Base-by-base conservation (phyloP, 768 basidiomycete genomes). In the Obba rivulosa region DNA sequence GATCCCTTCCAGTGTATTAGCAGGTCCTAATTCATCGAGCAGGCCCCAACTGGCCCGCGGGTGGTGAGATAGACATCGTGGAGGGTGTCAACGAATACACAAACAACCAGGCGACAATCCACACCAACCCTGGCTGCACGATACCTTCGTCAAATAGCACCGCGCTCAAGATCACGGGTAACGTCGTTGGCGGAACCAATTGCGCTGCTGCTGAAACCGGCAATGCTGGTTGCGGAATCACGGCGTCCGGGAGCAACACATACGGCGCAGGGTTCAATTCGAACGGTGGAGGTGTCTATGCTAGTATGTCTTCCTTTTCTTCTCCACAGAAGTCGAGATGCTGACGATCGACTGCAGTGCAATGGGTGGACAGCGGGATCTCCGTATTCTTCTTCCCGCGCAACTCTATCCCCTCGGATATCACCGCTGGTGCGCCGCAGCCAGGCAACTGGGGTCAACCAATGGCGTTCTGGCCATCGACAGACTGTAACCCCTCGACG, bases 51-150 rank as follows among this genome's bases (percentile, higher is more conserved):
- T 85, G 83, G 83, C 83, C 83, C 13, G 71, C 70, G 1, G 69
- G 66, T 2, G 87, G 87, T 49, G 87, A 92, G 69, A 91, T 91
- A 35, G 88, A 91, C 64, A 90, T 91, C 53, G 63, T 92, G 16
- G 90, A 92, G 66, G 90, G 88, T 25, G 85, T 92, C n/a, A 78
- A 86, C 56, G 77, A 88, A 57, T 84, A 87, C 62, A 84, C 83
- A 28, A 75, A 79, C 56, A 86, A 90, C 63, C 88, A 92, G 65
- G 85, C 84, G 16, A 91, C 88, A 20, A 78, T 92, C 45, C 90
- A 92, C 62, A 91, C 89, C 11, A 73, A 73, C 49, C 65, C 76
- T 45, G 90, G 90, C 10, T 92, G 90, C 64, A 73, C 69, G n/a
- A 70, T 92, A 36, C 57, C 83, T 14, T 73, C 75, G 9, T 62